Percentiles rank a stretch among this genome's conserved stretches.
Conservation (phyloP, 352 stramenopile genomes). For the Pythium pectinolyticum region DNA sequence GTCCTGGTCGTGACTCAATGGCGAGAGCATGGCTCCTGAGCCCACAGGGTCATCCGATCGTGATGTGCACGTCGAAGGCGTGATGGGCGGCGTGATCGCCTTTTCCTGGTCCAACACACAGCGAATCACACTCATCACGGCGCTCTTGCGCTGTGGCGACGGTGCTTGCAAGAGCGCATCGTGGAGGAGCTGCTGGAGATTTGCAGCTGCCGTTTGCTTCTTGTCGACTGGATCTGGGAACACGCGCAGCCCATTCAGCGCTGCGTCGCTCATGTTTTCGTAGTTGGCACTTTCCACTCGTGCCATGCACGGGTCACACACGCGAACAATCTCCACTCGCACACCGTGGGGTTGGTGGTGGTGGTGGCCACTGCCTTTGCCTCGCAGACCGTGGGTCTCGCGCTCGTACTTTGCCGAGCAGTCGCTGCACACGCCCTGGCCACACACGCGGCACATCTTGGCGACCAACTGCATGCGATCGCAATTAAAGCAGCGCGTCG, state of each 20-base stretch:
- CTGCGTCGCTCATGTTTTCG: constrained; percentile 23
- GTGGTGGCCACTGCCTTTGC: background rate
- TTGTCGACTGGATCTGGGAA: constrained; percentile 26
- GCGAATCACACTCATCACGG: constrained; percentile 53
- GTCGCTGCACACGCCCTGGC: constrained; percentile 51
- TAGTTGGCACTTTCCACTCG: constrained; percentile 63
- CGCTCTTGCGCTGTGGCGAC: constrained; percentile 32
- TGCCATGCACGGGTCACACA: constrained; percentile 56
- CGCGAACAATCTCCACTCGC: constrained; percentile 33
- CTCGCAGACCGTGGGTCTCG: constrained; percentile 5
- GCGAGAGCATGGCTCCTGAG: constrained; percentile 11
- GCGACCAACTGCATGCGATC: constrained; percentile 36
- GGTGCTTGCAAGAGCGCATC: constrained; percentile 36
- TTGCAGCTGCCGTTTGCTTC: constrained; percentile 21
- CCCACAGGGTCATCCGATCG: background rate
- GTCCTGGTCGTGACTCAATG: constrained; percentile 14
- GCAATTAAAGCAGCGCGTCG: constrained; percentile 56
- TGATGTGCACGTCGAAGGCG: background rate
- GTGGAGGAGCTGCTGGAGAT: constrained; percentile 42
- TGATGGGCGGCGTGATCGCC: background rate
- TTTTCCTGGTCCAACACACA: constrained; percentile 49
- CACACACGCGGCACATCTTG: constrained; percentile 60
- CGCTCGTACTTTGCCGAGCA: constrained; percentile 43
- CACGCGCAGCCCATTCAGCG: constrained; percentile 29
- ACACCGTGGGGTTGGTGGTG: background rate